Evolutionary conservation across 352 stramenopile genomes (phyloP).

Genomic region (Phytophthora fragariae): DNA sequence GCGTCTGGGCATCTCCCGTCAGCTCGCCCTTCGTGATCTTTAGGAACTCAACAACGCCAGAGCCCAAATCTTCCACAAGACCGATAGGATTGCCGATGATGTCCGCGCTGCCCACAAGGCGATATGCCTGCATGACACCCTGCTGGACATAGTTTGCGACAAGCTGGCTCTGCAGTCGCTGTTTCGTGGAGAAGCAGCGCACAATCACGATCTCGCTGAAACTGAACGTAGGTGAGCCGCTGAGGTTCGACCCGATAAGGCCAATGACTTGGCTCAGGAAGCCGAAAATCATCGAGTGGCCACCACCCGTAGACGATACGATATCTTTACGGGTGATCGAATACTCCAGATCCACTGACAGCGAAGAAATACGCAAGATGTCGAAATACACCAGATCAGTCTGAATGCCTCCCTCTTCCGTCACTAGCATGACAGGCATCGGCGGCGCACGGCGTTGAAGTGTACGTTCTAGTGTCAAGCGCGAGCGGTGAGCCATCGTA

Average conservation of each 20-base stretch:
- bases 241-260: constrained; percentile 86
- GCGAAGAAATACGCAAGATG: constrained; percentile 73
- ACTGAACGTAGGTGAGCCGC: constrained; percentile 81
- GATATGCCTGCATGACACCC: constrained; percentile 85
- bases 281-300: constrained; percentile 83
- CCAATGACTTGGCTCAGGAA: constrained; percentile 84
- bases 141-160: constrained; percentile 87
- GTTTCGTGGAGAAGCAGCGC: constrained; percentile 86
- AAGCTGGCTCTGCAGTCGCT: constrained; percentile 79
- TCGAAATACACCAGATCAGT: constrained; percentile 88
- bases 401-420: constrained; percentile 71
- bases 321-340: constrained; percentile 89
- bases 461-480: constrained; percentile 65
- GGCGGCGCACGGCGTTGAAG: constrained; percentile 68
- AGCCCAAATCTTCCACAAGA: constrained; percentile 87
- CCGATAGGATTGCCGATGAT: constrained; percentile 90
- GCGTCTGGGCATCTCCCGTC: constrained; percentile 80
- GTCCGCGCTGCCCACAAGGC: constrained; percentile 82
- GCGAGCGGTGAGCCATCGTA: constrained; percentile 63
- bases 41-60: constrained; percentile 87
- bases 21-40: constrained; percentile 92
- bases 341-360: constrained; percentile 83
- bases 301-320: constrained; percentile 59
- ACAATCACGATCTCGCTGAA: constrained; percentile 89
- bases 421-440: constrained; percentile 63